phyloP scores from a whole-genome alignment of 106 monocot genomes.

The Phalaenopsis aphrodite region DNA sequence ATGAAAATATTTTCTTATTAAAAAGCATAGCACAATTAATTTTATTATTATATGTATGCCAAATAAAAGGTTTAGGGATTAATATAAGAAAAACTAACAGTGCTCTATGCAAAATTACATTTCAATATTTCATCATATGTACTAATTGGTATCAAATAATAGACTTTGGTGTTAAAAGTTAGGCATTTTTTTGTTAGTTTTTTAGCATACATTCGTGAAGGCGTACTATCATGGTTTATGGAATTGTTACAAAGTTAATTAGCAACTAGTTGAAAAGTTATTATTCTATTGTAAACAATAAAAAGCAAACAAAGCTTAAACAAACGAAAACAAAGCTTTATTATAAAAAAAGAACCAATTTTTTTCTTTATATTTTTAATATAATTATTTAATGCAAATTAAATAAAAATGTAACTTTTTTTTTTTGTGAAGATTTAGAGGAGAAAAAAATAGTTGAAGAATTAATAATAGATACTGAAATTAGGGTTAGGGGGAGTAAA shows the following conservation, averaged over 20 bases:
- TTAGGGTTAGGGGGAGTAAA: no score
- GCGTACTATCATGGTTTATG: background rate
- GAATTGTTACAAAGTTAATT: background rate
- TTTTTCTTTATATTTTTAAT: background rate
- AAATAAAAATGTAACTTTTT: background rate
- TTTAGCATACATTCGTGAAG: no score
- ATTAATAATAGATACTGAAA: no score
- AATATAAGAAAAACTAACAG: background rate
- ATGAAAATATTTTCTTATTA: background rate
- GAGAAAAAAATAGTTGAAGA: no score
- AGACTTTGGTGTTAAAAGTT: background rate
- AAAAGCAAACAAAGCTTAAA: conserved; percentile 1
- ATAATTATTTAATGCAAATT: no score
- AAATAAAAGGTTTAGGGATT: background rate
- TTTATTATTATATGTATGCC: background rate
- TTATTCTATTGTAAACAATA: background rate
- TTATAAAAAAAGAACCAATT: background rate
- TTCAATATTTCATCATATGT: background rate
- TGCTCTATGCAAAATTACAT: background rate
- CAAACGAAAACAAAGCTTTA: background rate
- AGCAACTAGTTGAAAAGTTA: background rate
- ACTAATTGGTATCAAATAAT: no score
- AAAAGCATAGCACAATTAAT: background rate
- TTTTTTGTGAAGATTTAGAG: background rate
- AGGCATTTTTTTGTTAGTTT: background rate